Evolutionary conservation across 179 eudicot species (phyloP).

Genomic region (Carnegiea gigantea): DNA sequence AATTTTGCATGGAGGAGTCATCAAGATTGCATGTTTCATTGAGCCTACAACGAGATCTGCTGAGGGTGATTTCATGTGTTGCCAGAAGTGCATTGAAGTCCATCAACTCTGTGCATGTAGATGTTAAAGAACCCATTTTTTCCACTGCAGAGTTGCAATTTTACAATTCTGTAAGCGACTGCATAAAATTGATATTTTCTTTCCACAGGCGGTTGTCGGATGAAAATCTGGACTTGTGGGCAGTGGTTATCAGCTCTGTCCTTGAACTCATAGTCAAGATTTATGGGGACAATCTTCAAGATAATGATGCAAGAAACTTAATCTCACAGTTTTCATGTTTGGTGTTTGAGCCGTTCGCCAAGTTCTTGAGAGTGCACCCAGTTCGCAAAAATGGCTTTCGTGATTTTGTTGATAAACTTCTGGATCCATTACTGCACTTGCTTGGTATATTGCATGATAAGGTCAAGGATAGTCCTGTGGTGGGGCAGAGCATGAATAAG

Average conservation of each 20-base stretch:
- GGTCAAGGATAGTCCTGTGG: slow-evolving; percentile 25
- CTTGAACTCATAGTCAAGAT: slow-evolving; percentile 53
- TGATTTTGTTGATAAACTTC: slow-evolving; percentile 75
- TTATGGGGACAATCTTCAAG: slow-evolving; percentile 34
- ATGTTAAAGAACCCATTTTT: slow-evolving; percentile 21
- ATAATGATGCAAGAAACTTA: slow-evolving; percentile 36
- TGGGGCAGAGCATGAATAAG: slow-evolving; percentile 38
- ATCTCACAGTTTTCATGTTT: slow-evolving; percentile 49
- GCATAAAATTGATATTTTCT: slow-evolving; percentile 56
- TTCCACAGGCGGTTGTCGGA: slow-evolving; percentile 61
- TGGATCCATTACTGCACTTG: slow-evolving; percentile 67
- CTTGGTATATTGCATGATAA: slow-evolving; percentile 42
- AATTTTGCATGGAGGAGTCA: slow-evolving; percentile 75
- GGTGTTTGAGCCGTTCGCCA: slow-evolving; percentile 77
- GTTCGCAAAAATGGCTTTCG: slow-evolving; percentile 71
- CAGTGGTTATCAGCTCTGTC: slow-evolving; percentile 43
- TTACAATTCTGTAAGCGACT: slow-evolving; percentile 45
- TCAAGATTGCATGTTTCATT: slow-evolving; percentile 38
- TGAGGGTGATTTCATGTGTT: slow-evolving; percentile 63
- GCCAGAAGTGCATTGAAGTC: slow-evolving; percentile 34
- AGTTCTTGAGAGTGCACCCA: slow-evolving; percentile 74
- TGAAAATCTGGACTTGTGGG: slow-evolving; percentile 81
- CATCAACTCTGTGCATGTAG: slow-evolving; percentile 26
- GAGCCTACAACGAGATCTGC: slow-evolving; percentile 60
- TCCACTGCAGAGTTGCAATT: slow-evolving; percentile 29